Conservation (phyloP, 2,329 filamentous ascomycete genomes). For the Gnomoniopsis smithogilvyi region DNA sequence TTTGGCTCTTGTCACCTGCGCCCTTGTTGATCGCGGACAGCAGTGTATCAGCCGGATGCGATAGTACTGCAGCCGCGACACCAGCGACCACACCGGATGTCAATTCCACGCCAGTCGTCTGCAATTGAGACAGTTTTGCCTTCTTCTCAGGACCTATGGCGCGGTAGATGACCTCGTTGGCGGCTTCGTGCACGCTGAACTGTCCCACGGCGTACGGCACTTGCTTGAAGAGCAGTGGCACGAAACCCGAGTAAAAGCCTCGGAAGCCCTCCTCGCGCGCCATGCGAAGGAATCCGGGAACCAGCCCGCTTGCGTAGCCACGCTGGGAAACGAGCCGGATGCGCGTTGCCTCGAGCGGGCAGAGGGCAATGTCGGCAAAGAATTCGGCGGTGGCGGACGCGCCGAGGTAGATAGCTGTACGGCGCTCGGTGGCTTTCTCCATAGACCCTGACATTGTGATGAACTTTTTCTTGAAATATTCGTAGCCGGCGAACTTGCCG, state of each 20-base stretch:
- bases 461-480: slow-evolving; percentile 89
- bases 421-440: slow-evolving; percentile 39
- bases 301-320: slow-evolving; percentile 69
- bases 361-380: slow-evolving; percentile 77
- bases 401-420: slow-evolving; percentile 66
- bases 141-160: slow-evolving; percentile 64
- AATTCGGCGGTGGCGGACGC: slow-evolving; percentile 68
- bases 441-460: slow-evolving; percentile 64
- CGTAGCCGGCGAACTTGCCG: slow-evolving; percentile 89
- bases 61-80: slow-evolving; percentile 84
- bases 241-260: slow-evolving; percentile 90
- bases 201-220: slow-evolving; percentile 93
- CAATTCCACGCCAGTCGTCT: slow-evolving; percentile 80
- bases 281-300: slow-evolving; percentile 72
- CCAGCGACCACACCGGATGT: slow-evolving; percentile 83
- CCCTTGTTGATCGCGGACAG: slow-evolving; percentile 56
- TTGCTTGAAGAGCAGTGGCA: slow-evolving; percentile 83
- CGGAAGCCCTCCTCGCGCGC: slow-evolving; percentile 70
- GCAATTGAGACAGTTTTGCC: slow-evolving; percentile 63
- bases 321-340: slow-evolving; percentile 79
- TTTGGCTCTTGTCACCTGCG: slow-evolving; percentile 44
- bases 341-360: slow-evolving; percentile 82
- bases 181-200: slow-evolving; percentile 91
- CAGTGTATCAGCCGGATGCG: slow-evolving; percentile 76
- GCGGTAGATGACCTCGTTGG: slow-evolving; percentile 72